phyloP scores from a whole-genome alignment of 495 filamentous ascomycete genomes.

The Astrothelium macrocarpum region DNA sequence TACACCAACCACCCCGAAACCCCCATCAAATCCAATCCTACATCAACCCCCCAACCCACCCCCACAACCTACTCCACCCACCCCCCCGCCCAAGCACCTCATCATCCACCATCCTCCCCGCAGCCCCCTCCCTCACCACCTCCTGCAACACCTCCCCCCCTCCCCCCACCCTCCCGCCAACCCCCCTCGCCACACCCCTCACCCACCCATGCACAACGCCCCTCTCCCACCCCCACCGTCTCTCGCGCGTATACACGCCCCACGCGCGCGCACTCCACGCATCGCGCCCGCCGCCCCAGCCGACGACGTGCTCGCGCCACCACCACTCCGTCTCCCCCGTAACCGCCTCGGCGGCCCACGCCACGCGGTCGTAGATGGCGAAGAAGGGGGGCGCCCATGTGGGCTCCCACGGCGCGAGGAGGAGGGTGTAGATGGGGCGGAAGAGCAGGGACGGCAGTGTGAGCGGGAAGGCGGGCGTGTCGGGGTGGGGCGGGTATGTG shows the following conservation, averaged over 20 bases:
- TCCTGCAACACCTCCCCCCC: too few species aligned
- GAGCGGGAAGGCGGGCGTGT: slow-evolving; percentile 17
- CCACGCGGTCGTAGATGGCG: background rate
- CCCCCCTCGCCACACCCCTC: too few species aligned
- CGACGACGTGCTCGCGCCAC: background rate
- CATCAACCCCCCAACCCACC: too few species aligned
- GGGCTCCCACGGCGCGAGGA: slow-evolving; percentile 10
- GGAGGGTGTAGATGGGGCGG: slow-evolving; percentile 11
- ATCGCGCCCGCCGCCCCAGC: background rate
- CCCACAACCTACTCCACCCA: background rate
- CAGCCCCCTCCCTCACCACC: too few species aligned
- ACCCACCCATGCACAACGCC: too few species aligned
- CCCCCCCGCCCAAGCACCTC: slow-evolving; percentile 1
- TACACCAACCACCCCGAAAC: too few species aligned
- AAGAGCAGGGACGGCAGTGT: slow-evolving; percentile 18
- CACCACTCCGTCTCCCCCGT: background rate
- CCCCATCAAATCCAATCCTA: too few species aligned
- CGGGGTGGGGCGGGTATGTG: background rate
- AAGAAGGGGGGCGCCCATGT: background rate
- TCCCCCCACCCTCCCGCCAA: too few species aligned
- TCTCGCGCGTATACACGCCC: background rate
- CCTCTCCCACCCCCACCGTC: background rate
- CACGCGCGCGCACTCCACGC: background rate
- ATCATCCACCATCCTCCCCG: slow-evolving; percentile 21
- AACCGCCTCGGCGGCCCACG: background rate